A percentile compares a stretch with the other conserved stretches of the same genome.
These are phyloP conservation scores for Pyrus communis DNA, from an alignment of 306 rosid species.

Conservation along the genomic window DNA sequence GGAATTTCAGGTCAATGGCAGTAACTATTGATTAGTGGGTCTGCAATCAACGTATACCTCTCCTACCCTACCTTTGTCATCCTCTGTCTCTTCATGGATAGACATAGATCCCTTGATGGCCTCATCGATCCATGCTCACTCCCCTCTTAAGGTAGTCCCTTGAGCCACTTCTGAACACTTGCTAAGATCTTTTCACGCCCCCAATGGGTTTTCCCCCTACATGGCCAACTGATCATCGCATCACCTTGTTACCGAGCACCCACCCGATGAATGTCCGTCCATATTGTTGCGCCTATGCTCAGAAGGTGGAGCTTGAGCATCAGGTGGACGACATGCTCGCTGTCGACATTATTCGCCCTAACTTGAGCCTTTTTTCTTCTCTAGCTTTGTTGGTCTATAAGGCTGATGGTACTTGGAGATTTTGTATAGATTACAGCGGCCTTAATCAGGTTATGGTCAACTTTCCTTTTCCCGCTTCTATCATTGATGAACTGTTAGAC, in stretches of 20 bases:
- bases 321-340: background rate
- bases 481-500: background rate
- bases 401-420: accelerated
- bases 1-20: accelerated
- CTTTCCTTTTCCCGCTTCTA: accelerated
- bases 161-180: accelerated
- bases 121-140: accelerated
- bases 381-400: background rate
- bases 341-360: background rate
- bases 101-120: accelerated
- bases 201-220: background rate
- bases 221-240: background rate
- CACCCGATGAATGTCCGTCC: background rate
- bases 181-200: accelerated
- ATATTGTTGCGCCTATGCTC: too few species aligned
- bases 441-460: background rate
- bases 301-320: accelerated
- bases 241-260: background rate
- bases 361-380: background rate
- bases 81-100: accelerated
- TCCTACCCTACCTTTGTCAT: accelerated
- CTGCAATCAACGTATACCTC: accelerated
- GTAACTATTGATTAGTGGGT: background rate
- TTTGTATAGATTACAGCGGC: too few species aligned
- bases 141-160: accelerated